Percentiles rank a stretch among this genome's conserved stretches.
These are phyloP conservation scores for Ensete ventricosum DNA, from an alignment of 176 grass and related monocot genomes.

Conservation along the genomic window DNA sequence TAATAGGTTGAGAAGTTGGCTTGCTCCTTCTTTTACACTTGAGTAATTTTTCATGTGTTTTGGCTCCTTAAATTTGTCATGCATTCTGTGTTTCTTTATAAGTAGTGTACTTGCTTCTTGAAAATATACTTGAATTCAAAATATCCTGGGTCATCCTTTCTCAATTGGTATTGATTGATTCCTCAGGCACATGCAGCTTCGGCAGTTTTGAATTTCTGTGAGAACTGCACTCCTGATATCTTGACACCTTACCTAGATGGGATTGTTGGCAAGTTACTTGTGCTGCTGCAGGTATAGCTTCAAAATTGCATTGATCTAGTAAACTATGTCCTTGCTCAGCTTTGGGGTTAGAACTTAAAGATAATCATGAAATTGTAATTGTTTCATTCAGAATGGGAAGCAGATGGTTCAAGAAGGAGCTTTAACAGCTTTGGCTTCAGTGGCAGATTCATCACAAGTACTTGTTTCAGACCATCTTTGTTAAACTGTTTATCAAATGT, in stretches of 20 bases:
- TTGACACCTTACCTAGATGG: conserved; percentile 91
- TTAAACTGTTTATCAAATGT: neutral
- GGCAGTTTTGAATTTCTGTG: conserved; percentile 90
- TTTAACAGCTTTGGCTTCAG: conserved; percentile 92
- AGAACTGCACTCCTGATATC: conserved; percentile 96
- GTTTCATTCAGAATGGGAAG: conserved; percentile 69
- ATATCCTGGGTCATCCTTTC: neutral
- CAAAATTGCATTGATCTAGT: neutral
- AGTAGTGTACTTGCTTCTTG: neutral
- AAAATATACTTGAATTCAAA: neutral
- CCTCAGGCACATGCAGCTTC: conserved; percentile 91
- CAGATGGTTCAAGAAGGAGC: conserved; percentile 99
- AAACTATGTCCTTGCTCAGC: neutral
- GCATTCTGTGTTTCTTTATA: neutral
- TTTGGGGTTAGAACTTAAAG: too few species aligned
- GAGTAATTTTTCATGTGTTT: neutral
- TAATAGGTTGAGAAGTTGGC: too few species aligned
- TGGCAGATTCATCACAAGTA: conserved; percentile 99
- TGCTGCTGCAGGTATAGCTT: conserved; percentile 61
- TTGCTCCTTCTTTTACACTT: too few species aligned
- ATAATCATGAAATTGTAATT: neutral
- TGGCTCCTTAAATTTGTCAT: neutral
- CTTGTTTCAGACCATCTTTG: neutral
- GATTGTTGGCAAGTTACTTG: conserved; percentile 91
- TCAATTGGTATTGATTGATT: neutral